Evolutionary conservation across 495 filamentous ascomycete species (phyloP), one percentile per base, ranked within the genome.

Genomic region (Podospora sp.): DNA sequence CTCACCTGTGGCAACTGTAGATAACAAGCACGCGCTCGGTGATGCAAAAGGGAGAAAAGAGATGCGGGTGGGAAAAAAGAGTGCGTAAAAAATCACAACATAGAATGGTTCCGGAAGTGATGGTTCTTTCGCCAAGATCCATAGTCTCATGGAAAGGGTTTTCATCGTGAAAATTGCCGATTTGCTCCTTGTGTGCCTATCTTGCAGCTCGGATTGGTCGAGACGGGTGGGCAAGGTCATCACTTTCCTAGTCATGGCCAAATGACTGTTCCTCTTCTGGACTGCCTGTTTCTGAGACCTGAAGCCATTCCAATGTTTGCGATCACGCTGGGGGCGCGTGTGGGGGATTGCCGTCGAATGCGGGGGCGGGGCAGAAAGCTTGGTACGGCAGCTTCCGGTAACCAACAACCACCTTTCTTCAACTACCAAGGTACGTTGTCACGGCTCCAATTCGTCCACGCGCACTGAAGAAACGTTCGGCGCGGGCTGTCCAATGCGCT

Each of bases 341-440:
- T 59, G 22, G 24, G 21, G 24, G 24, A 11, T 9, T n/a, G 9
- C 12, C 8, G 20, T 26, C 12, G 6, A 26, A 5, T 26, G 52
- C 52, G 20, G 57, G 62, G 18, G 24, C 18, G 50, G 52, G 52
- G 52, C 52, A 59, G 27, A 59, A 59, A 63, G 35, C 40, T 51
- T 63, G 18, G 40, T 26, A 25, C 61, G 25, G 56, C 40, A 46
- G 9, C 40, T 46, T 4, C 40, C 40, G 40, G 16, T 18, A 11
- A 18, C 12, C 16, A 11, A 46, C 40, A 18, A 46, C n/a, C 40
- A 18, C 2, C 40, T 46, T 2, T 46, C 40, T 2, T 46, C 16
- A 2, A 46, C 40, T 8, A 33, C 29, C 29, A 4, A n/a, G n/a
- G 29, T 8, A 3, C 4, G 29, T 3, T 8, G 4, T 33, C 29